These are phyloP conservation scores for Austroboletus novae-zelandiae DNA, from an alignment of 1,284 basidiomycete genomes.

Conservation along the genomic window DNA sequence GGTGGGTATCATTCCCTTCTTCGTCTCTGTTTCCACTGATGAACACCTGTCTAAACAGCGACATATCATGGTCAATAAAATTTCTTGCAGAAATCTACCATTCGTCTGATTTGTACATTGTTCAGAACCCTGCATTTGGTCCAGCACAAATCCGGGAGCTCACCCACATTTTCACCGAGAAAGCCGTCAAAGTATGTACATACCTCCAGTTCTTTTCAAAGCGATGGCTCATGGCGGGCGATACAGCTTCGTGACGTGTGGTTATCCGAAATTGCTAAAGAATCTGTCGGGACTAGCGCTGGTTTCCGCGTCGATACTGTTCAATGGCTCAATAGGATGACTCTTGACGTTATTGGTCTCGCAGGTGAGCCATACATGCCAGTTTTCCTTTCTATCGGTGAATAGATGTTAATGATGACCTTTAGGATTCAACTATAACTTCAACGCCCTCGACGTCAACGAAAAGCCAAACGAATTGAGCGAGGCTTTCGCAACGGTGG, in stretches of 20 bases:
- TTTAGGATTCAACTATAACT: constrained; percentile 64
- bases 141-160: constrained; percentile 49
- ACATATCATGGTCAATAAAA: constrained; percentile 17
- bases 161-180: constrained; percentile 53
- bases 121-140: constrained; percentile 59
- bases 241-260: constrained; percentile 47
- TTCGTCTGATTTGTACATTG: background rate
- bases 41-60: constrained; percentile 7
- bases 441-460: constrained; percentile 46
- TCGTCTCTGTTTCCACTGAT: no score
- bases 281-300: constrained; percentile 10
- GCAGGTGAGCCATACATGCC: constrained; percentile 42
- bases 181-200: constrained; percentile 46
- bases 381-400: no score
- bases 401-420: background rate
- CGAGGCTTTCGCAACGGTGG: constrained; percentile 45
- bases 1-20: constrained; percentile 8
- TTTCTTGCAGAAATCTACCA: background rate
- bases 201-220: background rate
- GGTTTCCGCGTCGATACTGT: constrained; percentile 45
- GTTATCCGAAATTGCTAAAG: constrained; percentile 32
- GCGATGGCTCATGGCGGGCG: background rate
- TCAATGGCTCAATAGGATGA: constrained; percentile 53
- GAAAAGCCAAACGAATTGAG: constrained; percentile 47
- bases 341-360: constrained; percentile 67